A percentile compares a stretch with the other conserved stretches of the same genome.
phyloP scores from a whole-genome alignment of 352 stramenopile genomes.

The Phytophthora idaei region DNA sequence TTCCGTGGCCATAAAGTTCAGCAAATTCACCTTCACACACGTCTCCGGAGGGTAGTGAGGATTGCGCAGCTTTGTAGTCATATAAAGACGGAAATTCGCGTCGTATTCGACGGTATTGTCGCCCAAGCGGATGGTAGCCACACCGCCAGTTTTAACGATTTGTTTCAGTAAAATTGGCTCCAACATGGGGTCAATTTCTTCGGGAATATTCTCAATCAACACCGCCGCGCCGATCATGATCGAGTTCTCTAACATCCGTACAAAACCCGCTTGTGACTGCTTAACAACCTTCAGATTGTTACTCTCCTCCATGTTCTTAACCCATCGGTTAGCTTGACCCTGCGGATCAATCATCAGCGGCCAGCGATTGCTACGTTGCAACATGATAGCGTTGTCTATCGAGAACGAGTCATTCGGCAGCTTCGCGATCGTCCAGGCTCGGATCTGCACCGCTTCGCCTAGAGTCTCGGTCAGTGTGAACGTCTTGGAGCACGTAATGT shows the following conservation, averaged over 20 bases:
- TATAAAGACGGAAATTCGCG: constrained; percentile 92
- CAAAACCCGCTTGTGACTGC: constrained; percentile 92
- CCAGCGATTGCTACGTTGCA: constrained; percentile 92
- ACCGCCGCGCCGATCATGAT: constrained; percentile 94
- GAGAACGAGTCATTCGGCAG: constrained; percentile 95
- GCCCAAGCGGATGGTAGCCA: constrained; percentile 91
- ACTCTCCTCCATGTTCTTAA: constrained; percentile 94
- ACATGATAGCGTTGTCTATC: constrained; percentile 96
- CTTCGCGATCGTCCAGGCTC: constrained; percentile 94
- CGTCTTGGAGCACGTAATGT: constrained; percentile 82
- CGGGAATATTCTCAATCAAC: constrained; percentile 94
- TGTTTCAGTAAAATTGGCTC: constrained; percentile 95
- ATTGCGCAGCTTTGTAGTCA: constrained; percentile 95
- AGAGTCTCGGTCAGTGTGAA: constrained; percentile 89
- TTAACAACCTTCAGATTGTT: constrained; percentile 94
- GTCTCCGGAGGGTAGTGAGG: constrained; percentile 95
- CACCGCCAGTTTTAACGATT: constrained; percentile 88
- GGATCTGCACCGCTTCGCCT: constrained; percentile 92
- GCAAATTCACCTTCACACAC: constrained; percentile 96
- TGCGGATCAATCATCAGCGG: constrained; percentile 97
- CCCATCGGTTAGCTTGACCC: constrained; percentile 94
- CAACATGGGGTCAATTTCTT: constrained; percentile 94
- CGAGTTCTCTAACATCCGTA: constrained; percentile 95
- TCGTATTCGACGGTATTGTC: constrained; percentile 96
- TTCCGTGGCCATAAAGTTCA: constrained; percentile 97